These are phyloP conservation scores for Rhododendron kiyosumense DNA, from an alignment of 148 eudicot genomes.

Conservation along the genomic window DNA sequence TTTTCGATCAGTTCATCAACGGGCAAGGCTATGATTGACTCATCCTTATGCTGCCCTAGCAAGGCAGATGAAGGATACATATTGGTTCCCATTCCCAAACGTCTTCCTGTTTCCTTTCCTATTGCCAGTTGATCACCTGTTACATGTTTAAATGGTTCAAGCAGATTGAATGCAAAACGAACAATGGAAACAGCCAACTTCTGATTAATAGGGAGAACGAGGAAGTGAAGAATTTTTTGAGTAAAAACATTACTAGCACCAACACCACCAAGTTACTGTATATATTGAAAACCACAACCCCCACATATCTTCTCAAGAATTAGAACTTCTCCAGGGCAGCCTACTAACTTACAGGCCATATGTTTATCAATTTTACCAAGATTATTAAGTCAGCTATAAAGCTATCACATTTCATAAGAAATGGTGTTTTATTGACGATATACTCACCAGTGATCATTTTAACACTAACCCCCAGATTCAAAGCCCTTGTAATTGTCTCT, in stretches of 20 bases:
- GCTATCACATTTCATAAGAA: background rate
- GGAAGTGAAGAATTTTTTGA: background rate
- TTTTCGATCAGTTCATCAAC: slow-evolving; percentile 55
- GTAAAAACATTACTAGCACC: background rate
- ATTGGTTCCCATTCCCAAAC: slow-evolving; percentile 62
- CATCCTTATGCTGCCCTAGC: slow-evolving; percentile 47
- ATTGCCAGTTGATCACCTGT: slow-evolving; percentile 61
- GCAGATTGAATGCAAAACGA: background rate
- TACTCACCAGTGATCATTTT: slow-evolving; percentile 51
- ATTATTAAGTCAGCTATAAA: background rate
- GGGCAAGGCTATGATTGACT: slow-evolving; percentile 36
- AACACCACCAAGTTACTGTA: background rate
- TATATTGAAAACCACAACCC: background rate
- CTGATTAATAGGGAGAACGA: background rate
- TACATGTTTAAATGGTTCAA: background rate
- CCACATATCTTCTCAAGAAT: background rate
- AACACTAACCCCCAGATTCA: slow-evolving; percentile 49
- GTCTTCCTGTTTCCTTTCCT: slow-evolving; percentile 50
- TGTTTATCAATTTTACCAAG: background rate
- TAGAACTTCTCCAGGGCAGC: background rate
- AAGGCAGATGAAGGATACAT: slow-evolving; percentile 57
- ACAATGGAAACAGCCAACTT: background rate
- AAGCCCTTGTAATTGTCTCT: slow-evolving; percentile 50
- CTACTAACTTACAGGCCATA: background rate
- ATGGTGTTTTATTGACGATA: background rate